These are phyloP conservation scores for Elsinoe necatrix DNA, from an alignment of 2,329 filamentous ascomycete genomes.

Conservation along the genomic window DNA sequence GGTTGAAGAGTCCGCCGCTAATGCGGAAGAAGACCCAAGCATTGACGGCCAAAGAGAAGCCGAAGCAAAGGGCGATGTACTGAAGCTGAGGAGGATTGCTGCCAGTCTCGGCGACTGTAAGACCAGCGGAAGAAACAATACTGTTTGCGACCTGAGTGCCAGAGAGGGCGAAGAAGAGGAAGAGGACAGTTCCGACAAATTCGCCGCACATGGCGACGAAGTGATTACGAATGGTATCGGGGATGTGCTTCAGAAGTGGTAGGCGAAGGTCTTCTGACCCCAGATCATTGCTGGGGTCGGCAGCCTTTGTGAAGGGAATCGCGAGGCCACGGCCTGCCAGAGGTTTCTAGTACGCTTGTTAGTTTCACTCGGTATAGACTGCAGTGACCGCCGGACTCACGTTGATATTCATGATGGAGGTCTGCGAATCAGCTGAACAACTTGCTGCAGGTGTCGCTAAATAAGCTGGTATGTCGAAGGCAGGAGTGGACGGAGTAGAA, in stretches of 20 bases:
- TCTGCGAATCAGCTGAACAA: not conserved
- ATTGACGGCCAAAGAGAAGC: constrained; percentile 35
- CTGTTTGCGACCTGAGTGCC: constrained; percentile 40
- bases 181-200: constrained; percentile 38
- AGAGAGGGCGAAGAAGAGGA: constrained; percentile 38
- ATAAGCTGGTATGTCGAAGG: too few species aligned
- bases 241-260: constrained; percentile 23
- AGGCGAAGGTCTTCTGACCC: constrained; percentile 23
- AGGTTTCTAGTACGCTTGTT: constrained; percentile 17
- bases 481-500: not conserved
- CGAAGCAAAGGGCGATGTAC: constrained; percentile 34
- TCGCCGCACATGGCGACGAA: constrained; percentile 38
- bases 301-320: constrained; percentile 28
- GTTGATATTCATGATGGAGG: constrained; percentile 24
- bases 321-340: constrained; percentile 24
- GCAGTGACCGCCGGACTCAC: constrained; percentile 15
- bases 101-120: constrained; percentile 22
- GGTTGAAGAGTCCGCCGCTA: constrained; percentile 31
- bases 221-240: constrained; percentile 27
- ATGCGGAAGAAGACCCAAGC: constrained; percentile 35
- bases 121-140: constrained; percentile 23
- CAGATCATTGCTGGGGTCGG: constrained; percentile 22
- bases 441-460: not conserved
- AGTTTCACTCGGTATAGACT: constrained; percentile 6
- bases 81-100: constrained; percentile 31